Conservation (phyloP, 169 alveolate species). For the Eimeria praecox region DNA sequence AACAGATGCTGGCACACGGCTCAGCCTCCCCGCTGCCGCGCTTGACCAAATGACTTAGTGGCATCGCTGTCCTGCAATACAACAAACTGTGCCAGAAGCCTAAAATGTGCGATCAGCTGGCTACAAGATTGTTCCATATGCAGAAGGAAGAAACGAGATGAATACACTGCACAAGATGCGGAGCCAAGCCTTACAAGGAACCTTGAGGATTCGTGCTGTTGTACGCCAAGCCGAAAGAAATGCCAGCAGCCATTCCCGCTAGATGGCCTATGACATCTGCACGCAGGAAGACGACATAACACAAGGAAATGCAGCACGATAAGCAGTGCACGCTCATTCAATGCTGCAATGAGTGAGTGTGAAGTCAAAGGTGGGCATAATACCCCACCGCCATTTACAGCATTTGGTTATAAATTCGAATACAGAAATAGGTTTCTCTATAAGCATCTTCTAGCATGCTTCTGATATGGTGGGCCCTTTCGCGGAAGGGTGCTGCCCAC, state of each 20-base stretch:
- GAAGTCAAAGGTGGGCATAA: neutral
- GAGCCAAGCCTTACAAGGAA: neutral
- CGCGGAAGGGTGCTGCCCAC: neutral
- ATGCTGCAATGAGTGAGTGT: neutral
- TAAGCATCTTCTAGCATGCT: too few species aligned
- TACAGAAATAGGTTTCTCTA: too few species aligned
- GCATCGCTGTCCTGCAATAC: neutral
- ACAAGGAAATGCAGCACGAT: neutral
- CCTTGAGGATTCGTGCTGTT: conserved; percentile 5
- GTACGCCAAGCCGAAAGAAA: conserved; percentile 55
- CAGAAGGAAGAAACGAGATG: neutral
- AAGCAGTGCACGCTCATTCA: neutral
- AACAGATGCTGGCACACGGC: neutral
- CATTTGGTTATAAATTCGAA: too few species aligned
- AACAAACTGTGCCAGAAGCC: neutral
- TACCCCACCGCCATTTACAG: neutral
- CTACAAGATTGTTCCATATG: neutral
- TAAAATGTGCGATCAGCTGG: neutral
- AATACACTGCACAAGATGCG: neutral
- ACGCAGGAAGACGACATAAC: neutral
- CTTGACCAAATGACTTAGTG: too few species aligned
- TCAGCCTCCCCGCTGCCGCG: too few species aligned
- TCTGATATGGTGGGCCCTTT: neutral
- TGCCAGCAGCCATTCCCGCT: conserved; percentile 58
- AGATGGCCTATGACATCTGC: conserved; percentile 56